Evolutionary conservation across 345 rosid species (phyloP), one percentile per base, ranked within the genome.

Genomic region (Populus deltoides): DNA sequence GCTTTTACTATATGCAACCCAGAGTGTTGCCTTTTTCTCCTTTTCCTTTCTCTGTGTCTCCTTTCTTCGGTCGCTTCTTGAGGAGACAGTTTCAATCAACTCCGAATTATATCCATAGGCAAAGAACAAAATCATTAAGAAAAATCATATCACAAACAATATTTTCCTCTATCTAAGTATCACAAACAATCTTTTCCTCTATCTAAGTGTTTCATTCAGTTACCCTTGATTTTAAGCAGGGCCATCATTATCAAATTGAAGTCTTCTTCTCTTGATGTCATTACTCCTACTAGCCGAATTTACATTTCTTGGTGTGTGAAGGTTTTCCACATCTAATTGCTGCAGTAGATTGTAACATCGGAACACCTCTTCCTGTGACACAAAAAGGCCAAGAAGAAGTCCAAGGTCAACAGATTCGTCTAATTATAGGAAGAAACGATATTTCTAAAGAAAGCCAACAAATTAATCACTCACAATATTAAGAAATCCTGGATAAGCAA

Each of bases 361-460:
- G 67, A 82, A 82, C 45, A 85, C 91, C 12, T 83, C 86, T 38
- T 86, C 93, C 95, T 91, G 94, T 71, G 31, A 66, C 70, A 77
- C 27, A 75, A 33, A 71, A 47, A 39, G 17, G n/a, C 66, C 51
- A 72, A 24, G 35, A 31, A 1, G 3, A 51, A 35, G 16, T 36
- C 18, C 24, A 39, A n/a, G 67, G 22, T 31, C 24, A 51, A 70
- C 3, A 6, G 22, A 41, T 69, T 71, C 27, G 13, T 70, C 24
- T 38, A 45, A 68, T 13, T 12, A 8, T 0, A 11, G 33, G n/a
- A 43, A 61, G 59, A 33, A 8, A n/a, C 10, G 12, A 3, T 57
- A 18, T 57, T 57, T 8, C 10, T 8, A 57, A 18, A 35, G 11
- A 4, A 38, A 31, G 10, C 4, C 51, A 66, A 53, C 10, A 59